phyloP scores from a whole-genome alignment of 2,329 filamentous ascomycete genomes.

The Gnomoniopsis smithogilvyi region DNA sequence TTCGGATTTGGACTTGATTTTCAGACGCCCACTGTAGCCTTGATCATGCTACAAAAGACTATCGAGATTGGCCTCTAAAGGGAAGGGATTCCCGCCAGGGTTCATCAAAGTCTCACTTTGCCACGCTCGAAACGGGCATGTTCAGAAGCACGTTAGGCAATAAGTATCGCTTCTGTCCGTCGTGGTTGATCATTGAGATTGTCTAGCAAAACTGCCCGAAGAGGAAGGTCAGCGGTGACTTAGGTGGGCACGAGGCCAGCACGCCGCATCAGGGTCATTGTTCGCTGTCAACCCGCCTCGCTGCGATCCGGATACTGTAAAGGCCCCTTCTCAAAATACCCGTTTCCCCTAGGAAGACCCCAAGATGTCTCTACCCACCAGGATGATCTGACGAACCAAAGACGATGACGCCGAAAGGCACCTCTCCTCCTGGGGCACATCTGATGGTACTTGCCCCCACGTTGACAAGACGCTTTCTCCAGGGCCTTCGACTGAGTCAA shows the following conservation, averaged over 20 bases:
- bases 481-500: not conserved
- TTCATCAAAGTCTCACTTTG: too few species aligned
- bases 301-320: not conserved
- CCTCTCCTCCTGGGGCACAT: not conserved
- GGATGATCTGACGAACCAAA: too few species aligned
- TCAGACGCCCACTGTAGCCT: too few species aligned
- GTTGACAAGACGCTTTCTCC: not conserved
- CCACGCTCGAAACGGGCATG: too few species aligned
- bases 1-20: too few species aligned
- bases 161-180: too few species aligned
- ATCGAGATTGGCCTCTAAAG: too few species aligned
- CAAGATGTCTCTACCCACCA: too few species aligned
- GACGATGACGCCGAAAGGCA: not conserved
- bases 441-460: not conserved
- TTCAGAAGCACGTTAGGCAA: too few species aligned
- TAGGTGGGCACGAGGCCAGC: slow-evolving; percentile 5
- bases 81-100: too few species aligned
- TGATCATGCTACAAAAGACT: too few species aligned
- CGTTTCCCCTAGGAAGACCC: not conserved
- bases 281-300: not conserved
- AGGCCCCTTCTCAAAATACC: not conserved
- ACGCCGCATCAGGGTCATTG: not conserved
- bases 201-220: not conserved
- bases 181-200: not conserved
- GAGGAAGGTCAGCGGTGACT: slow-evolving; percentile 6